These are phyloP conservation scores for Vanrija sp. DNA, from an alignment of 1,284 basidiomycete genomes.

Conservation along the genomic window DNA sequence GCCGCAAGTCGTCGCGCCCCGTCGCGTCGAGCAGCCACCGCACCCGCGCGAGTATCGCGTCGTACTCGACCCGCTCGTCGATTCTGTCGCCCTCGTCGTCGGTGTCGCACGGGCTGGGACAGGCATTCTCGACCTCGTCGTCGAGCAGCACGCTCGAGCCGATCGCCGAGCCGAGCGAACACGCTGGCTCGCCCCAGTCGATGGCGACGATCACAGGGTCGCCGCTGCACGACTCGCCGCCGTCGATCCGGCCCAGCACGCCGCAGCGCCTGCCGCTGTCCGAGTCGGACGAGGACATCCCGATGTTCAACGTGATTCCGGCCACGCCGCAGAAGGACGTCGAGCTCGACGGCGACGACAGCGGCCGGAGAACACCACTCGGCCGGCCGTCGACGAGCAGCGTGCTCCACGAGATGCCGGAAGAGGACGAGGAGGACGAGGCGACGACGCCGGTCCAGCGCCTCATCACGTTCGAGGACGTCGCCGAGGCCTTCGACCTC, in stretches of 20 bases:
- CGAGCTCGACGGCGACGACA: slow-evolving; percentile 9
- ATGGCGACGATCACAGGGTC: no score
- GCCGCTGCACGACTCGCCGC: no score
- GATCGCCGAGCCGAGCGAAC: no score
- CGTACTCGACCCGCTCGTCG: slow-evolving; percentile 5
- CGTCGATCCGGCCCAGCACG: background rate
- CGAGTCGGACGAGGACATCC: slow-evolving; percentile 10
- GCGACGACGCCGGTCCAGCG: background rate
- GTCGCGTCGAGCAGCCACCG: background rate
- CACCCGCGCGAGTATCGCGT: slow-evolving; percentile 11
- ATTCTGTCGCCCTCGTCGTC: background rate
- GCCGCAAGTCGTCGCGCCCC: slow-evolving; percentile 8
- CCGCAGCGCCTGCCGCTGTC: background rate
- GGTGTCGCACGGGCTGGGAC: background rate
- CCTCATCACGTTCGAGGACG: background rate
- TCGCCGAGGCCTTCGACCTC: background rate
- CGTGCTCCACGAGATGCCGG: slow-evolving; percentile 20
- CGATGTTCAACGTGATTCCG: slow-evolving; percentile 46
- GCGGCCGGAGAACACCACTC: background rate
- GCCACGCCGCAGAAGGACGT: slow-evolving; percentile 35
- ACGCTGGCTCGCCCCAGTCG: no score
- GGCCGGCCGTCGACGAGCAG: background rate
- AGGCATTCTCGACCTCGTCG: background rate
- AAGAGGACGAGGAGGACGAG: slow-evolving; percentile 19
- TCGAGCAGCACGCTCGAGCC: no score